phyloP scores from a whole-genome alignment of 2,329 filamentous ascomycete genomes.

The Sordariomycetes sp. region DNA sequence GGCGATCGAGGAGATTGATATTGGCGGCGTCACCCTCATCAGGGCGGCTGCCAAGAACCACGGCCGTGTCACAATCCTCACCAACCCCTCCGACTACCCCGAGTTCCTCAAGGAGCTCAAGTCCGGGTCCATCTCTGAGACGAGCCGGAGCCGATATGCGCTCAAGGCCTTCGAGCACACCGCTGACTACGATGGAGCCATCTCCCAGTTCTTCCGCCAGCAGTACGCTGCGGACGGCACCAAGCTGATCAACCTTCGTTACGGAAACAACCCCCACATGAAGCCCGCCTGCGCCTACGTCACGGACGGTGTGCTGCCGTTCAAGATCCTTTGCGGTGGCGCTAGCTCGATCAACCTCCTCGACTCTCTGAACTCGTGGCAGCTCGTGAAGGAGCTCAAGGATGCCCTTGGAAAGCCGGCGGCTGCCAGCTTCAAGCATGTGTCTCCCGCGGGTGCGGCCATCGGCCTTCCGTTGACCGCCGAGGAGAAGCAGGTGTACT shows the following conservation, averaged over 20 bases:
- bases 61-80: conserved; percentile 87
- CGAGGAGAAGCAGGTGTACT: conserved; percentile 93
- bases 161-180: conserved; percentile 98
- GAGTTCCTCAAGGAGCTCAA: conserved; percentile 88
- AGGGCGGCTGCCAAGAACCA: conserved; percentile 98
- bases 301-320: conserved; percentile 66
- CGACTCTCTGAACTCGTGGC: conserved; percentile 94
- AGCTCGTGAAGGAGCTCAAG: conserved; percentile 91
- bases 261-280: conserved; percentile 96
- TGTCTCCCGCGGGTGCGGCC: conserved; percentile 90
- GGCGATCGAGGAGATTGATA: conserved; percentile 98
- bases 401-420: conserved; percentile 77
- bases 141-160: conserved; percentile 78
- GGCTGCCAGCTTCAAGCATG: conserved; percentile 97
- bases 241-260: conserved; percentile 78
- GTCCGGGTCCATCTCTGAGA: conserved; percentile 74
- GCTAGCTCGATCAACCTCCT: conserved; percentile 97
- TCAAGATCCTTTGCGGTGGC: conserved; percentile 82
- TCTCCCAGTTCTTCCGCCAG: conserved; percentile 95
- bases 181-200: conserved; percentile 89
- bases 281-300: conserved; percentile 86
- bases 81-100: conserved; percentile 85
- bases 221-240: conserved; percentile 80
- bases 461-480: conserved; percentile 80
- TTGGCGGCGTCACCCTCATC: conserved; percentile 92